Conservation (phyloP, 768 basidiomycete genomes). For the Podaxis rugospora region DNA sequence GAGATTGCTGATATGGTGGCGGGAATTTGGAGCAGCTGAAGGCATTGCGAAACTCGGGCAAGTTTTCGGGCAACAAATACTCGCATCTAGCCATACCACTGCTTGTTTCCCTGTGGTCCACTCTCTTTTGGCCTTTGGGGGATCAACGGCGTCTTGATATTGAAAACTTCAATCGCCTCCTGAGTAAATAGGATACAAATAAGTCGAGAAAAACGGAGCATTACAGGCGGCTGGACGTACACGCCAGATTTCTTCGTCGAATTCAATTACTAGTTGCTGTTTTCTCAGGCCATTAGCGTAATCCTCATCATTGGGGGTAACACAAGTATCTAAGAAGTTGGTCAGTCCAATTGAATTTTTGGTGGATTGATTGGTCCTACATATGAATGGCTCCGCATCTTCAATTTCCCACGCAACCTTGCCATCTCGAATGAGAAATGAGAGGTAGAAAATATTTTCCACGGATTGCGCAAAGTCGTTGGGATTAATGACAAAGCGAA, state of each 20-base stretch:
- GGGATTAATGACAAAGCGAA: conserved; percentile 87
- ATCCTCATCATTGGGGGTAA: conserved; percentile 60
- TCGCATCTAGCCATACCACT: conserved; percentile 59
- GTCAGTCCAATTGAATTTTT: not conserved
- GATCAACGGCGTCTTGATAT: conserved; percentile 72
- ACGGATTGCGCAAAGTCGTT: conserved; percentile 89
- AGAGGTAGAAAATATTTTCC: conserved; percentile 94
- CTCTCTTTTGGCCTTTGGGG: conserved; percentile 64
- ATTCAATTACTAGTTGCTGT: conserved; percentile 85
- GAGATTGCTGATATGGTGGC: not conserved
- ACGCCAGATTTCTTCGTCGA: conserved; percentile 88
- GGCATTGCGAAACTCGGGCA: not conserved
- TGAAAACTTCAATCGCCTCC: conserved; percentile 85
- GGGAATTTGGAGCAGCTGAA: not conserved
- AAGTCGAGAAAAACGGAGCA: not conserved
- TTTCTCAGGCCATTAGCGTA: conserved; percentile 62
- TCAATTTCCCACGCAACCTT: conserved; percentile 69
- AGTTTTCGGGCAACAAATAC: not conserved
- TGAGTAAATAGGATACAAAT: conserved; percentile 22
- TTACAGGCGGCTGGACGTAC: conserved; percentile 36
- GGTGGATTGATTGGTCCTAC: conserved; percentile 37
- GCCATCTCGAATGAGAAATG: conserved; percentile 87
- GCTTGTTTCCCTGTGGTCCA: conserved; percentile 51
- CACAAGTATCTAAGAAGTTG: conserved; percentile 51
- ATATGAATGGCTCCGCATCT: conserved; percentile 70